Base-by-base conservation (phyloP, 805 yeast genomes). In the Saturnispora kantuleensis region DNA sequence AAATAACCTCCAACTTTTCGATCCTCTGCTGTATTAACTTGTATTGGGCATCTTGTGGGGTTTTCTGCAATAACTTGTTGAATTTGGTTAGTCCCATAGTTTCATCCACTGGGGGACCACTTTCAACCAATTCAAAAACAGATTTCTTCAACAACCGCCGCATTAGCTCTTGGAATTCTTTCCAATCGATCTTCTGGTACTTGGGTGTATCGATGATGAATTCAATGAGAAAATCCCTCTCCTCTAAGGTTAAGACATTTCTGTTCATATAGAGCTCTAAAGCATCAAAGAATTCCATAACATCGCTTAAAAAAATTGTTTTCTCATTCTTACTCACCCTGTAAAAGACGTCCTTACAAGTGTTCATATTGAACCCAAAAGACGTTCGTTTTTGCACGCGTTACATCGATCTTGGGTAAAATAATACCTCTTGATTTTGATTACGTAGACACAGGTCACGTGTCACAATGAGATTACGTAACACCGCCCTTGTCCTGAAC, bases 141-240 rank as follows among this genome's bases (percentile, higher is more conserved):
- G 35, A 17, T 21, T 31, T 39, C 18, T 5, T 10, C 30, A 39
- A 17, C 4, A 39, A 18, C 18, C 26, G 31, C 3, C 10, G 8
- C 10, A 39, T 30, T 3, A 39, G 12, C 15, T 31, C 13, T 18
- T 39, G 36, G 11, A 39, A 39, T 10, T 31, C 17, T 2, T 5
- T 12, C 37, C 39, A 38, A 26, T 12, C 28, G 29, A 42, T 26
- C 29, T 11, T 10, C 31, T 10, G 15, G 10, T 21, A n/a, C n/a
- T 30, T 11, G n/a, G 30, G 16, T 15, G 41, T 18, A 38, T 42
- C 45, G 10, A 42, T 7, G 26, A 42, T 32, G 28, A 42, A 42
- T 12, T 42, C 45, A 15, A 42, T 18, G 9, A 42, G 26, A 10
- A 42, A 26, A 13, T 42, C 45, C 26, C 45, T 6, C 17, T 42